Evolutionary conservation across 1,284 basidiomycete genomes (phyloP).

Genomic region (Bjerkandera adusta): DNA sequence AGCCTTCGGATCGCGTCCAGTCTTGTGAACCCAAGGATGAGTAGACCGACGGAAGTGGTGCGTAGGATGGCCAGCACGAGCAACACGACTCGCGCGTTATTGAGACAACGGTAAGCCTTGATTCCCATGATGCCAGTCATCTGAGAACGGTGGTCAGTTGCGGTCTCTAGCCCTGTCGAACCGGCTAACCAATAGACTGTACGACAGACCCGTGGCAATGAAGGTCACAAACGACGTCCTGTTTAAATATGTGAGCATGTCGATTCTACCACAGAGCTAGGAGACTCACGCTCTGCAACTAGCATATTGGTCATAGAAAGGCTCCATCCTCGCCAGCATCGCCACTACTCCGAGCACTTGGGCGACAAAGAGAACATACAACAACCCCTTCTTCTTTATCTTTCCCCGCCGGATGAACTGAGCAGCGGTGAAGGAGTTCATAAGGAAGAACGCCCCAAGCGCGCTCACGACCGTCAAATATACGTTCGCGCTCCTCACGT

Average conservation of each 20-base stretch:
- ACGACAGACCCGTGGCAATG: conserved; percentile 16
- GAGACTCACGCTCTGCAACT: conserved; percentile 36
- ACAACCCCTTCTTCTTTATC: conserved; percentile 62
- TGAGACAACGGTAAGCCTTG: conserved; percentile 66
- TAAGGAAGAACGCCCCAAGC: conserved; percentile 49
- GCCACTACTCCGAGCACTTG: conserved; percentile 52
- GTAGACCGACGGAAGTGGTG: conserved; percentile 37
- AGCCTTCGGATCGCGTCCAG: conserved; percentile 40
- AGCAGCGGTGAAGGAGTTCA: conserved; percentile 51
- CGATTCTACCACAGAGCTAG: neutral
- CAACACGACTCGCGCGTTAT: conserved; percentile 52
- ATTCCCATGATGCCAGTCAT: conserved; percentile 62
- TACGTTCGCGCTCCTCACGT: conserved; percentile 41
- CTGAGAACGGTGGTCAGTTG: conserved; percentile 32
- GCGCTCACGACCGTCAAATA: conserved; percentile 47
- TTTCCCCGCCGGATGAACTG: conserved; percentile 52
- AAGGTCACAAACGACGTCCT: conserved; percentile 29
- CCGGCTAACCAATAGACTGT: conserved; percentile 46
- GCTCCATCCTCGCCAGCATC: conserved; percentile 41
- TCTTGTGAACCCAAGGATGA: conserved; percentile 41
- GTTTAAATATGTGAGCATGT: conserved; percentile 20
- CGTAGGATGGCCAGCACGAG: conserved; percentile 41
- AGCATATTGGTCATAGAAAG: conserved; percentile 42
- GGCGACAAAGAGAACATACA: conserved; percentile 52
- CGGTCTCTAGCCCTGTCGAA: no score